These are phyloP conservation scores for Acacia melanoxylon DNA, from an alignment of 306 rosid genomes.

Conservation along the genomic window DNA sequence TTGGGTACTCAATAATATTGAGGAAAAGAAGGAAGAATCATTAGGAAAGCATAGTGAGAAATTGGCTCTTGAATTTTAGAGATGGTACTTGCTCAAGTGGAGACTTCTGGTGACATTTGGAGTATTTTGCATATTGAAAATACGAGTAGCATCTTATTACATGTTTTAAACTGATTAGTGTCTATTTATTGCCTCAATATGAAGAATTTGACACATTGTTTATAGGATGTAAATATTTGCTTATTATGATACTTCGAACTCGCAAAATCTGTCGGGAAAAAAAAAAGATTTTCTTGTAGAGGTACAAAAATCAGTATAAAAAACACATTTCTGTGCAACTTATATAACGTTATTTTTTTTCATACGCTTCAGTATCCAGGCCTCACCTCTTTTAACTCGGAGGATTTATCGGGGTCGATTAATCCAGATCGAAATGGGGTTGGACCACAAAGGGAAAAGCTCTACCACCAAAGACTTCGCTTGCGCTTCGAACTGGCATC, in stretches of 20 bases:
- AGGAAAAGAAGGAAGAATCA: conserved; percentile 20
- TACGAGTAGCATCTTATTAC: not conserved
- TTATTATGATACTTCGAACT: not conserved
- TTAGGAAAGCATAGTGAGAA: conserved; percentile 18
- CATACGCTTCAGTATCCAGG: too few relatives aligned
- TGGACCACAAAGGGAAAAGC: too few relatives aligned
- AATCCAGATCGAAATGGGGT: too few relatives aligned
- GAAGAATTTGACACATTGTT: not conserved
- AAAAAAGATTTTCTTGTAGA: not conserved
- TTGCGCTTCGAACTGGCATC: too few relatives aligned
- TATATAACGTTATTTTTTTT: not conserved
- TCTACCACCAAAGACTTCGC: too few relatives aligned
- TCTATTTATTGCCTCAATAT: not conserved
- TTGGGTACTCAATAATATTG: conserved; percentile 1
- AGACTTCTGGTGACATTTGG: not conserved
- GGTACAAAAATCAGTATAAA: not conserved
- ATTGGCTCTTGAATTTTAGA: conserved; percentile 16
- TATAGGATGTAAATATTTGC: not conserved
- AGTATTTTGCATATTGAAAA: not conserved
- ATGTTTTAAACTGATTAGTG: not conserved
- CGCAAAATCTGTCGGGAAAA: too few relatives aligned
- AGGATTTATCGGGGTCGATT: too few relatives aligned
- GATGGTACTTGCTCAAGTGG: conserved; percentile 10
- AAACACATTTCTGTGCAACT: not conserved
- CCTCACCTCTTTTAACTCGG: too few relatives aligned